Evolutionary conservation across 352 stramenopile species (phyloP).

Genomic region (Phytophthora sansomeana): DNA sequence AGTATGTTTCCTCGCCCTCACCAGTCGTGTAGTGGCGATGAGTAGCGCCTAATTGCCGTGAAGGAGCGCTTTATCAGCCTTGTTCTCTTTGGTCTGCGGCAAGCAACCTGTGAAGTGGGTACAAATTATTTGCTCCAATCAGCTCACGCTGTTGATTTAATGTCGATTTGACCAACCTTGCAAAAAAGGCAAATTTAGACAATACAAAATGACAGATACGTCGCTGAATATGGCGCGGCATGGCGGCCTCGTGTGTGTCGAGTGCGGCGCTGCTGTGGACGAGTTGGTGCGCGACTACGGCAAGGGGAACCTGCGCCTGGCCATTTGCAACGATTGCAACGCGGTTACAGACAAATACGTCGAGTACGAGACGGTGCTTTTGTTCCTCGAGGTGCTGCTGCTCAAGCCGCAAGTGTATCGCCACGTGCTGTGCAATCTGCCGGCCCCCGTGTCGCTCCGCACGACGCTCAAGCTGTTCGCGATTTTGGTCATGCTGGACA

Average conservation of each 20-base stretch:
- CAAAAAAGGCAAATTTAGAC: slow-evolving; percentile 1
- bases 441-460: slow-evolving; percentile 48
- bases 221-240: slow-evolving; percentile 16
- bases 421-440: slow-evolving; percentile 86
- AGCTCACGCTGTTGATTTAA: slow-evolving; percentile 1
- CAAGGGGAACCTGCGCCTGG: slow-evolving; percentile 85
- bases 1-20: too few relatives aligned
- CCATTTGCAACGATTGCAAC: slow-evolving; percentile 77
- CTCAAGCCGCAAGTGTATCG: slow-evolving; percentile 88
- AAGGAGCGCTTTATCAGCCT: too few relatives aligned
- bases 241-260: slow-evolving; percentile 78
- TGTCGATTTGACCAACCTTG: background rate
- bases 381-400: slow-evolving; percentile 88
- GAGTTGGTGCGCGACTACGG: slow-evolving; percentile 86
- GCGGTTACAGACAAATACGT: slow-evolving; percentile 88
- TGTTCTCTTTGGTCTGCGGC: too few relatives aligned
- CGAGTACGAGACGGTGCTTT: slow-evolving; percentile 86
- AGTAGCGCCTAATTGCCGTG: too few relatives aligned
- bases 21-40: too few relatives aligned
- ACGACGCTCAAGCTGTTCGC: slow-evolving; percentile 80
- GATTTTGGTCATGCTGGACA: slow-evolving; percentile 85
- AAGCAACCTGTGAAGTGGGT: too few relatives aligned
- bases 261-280: slow-evolving; percentile 70
- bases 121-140: background rate
- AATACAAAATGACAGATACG: background rate